phyloP scores from a whole-genome alignment of 345 rosid genomes.

The Melaleuca alternifolia region DNA sequence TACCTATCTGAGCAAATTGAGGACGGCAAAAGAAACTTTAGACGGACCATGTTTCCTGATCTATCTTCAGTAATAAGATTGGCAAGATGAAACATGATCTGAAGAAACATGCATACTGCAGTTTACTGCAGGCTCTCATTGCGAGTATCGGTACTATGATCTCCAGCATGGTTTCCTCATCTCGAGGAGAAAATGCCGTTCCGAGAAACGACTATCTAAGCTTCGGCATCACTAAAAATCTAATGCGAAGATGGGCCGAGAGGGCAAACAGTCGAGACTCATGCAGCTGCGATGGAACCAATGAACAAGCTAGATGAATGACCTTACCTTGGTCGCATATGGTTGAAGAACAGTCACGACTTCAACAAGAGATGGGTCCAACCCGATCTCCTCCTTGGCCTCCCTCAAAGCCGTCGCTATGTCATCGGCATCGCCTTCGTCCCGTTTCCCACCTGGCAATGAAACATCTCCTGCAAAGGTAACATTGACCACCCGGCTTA shows the following conservation, averaged over 20 bases:
- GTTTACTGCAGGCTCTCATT: neutral
- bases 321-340: conserved; percentile 26
- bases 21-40: neutral
- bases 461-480: conserved; percentile 37
- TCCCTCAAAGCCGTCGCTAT: conserved; percentile 44
- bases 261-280: neutral
- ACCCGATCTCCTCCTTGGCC: conserved; percentile 52
- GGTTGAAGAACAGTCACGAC: conserved; percentile 34
- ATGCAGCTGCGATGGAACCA: neutral
- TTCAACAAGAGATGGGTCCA: conserved; percentile 41
- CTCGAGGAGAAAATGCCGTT: neutral
- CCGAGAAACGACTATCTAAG: neutral
- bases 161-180: neutral
- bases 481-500: neutral
- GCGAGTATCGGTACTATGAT: neutral
- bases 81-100: neutral
- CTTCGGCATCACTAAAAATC: neutral
- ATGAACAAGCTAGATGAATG: neutral
- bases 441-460: conserved; percentile 49
- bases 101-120: neutral
- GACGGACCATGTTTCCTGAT: neutral
- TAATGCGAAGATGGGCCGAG: neutral
- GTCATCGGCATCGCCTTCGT: conserved; percentile 35
- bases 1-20: conserved; percentile 45
- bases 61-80: neutral